phyloP scores from a whole-genome alignment of 306 rosid genomes.

The Vigna mungo region DNA sequence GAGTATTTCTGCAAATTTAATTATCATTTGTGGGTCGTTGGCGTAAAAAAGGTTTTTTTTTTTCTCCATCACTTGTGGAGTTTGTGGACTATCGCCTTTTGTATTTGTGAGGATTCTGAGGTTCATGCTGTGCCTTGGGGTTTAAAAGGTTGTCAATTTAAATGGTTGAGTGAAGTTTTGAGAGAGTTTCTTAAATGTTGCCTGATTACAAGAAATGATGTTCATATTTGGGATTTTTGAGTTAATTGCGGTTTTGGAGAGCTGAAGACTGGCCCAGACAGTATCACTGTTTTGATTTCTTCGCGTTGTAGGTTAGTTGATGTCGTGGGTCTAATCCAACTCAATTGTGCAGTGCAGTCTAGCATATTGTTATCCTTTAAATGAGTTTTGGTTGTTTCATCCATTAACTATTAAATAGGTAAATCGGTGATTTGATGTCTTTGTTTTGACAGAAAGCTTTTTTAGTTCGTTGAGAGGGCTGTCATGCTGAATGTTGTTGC shows the following conservation, averaged over 20 bases:
- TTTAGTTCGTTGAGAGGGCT: slow-evolving; percentile 47
- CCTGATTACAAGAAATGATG: slow-evolving; percentile 25
- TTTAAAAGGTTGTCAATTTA: slow-evolving; percentile 42
- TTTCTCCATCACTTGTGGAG: background rate
- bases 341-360: slow-evolving; percentile 34
- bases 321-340: slow-evolving; percentile 19
- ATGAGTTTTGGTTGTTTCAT: slow-evolving; percentile 36
- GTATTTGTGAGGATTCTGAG: slow-evolving; percentile 31
- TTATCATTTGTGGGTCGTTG: slow-evolving; percentile 36
- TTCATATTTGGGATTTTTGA: slow-evolving; percentile 23
- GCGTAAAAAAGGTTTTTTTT: background rate
- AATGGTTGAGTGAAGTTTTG: slow-evolving; percentile 38
- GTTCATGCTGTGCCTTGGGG: slow-evolving; percentile 33
- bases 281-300: slow-evolving; percentile 37
- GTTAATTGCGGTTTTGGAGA: slow-evolving; percentile 40
- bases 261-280: slow-evolving; percentile 20
- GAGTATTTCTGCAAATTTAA: slow-evolving; percentile 34
- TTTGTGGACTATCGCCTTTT: slow-evolving; percentile 27
- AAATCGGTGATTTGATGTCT: slow-evolving; percentile 15
- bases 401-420: slow-evolving; percentile 1
- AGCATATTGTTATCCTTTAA: background rate
- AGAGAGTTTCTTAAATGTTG: slow-evolving; percentile 33
- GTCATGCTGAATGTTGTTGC: slow-evolving; percentile 95
- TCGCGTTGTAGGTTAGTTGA: slow-evolving; percentile 33
- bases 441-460: slow-evolving; percentile 42